These are phyloP conservation scores for Abrus precatorius DNA, from an alignment of 306 rosid genomes.

Conservation along the genomic window DNA sequence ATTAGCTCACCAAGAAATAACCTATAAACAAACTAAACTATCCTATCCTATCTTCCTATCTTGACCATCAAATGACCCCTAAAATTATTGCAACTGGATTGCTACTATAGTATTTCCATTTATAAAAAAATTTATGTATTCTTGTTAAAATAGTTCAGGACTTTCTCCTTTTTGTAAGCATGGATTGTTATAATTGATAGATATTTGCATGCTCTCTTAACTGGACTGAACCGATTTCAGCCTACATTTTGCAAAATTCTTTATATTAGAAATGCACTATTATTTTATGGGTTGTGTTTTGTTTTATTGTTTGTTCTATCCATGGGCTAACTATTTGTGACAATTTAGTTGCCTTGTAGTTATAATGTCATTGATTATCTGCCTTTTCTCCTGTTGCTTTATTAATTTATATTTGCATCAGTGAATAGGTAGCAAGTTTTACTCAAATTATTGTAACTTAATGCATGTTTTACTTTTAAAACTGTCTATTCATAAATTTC, in stretches of 20 bases:
- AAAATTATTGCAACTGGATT: not conserved
- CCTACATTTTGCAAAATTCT: not conserved
- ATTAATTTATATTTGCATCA: slow-evolving; percentile 4
- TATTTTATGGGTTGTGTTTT: not conserved
- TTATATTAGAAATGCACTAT: not conserved
- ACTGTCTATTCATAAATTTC: slow-evolving; percentile 29
- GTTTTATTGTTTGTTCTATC: not conserved
- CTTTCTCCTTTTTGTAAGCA: not conserved
- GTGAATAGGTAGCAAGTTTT: slow-evolving; percentile 15
- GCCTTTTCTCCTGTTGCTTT: not conserved
- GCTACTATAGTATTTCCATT: not conserved
- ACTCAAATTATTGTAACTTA: not conserved
- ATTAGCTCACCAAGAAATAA: too few species aligned
- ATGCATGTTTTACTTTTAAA: slow-evolving; percentile 11
- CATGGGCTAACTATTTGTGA: not conserved
- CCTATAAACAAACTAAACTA: too few species aligned
- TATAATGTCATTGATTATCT: not conserved
- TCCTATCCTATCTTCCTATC: too few species aligned
- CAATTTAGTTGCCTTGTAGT: slow-evolving; percentile 6
- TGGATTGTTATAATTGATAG: slow-evolving; percentile 7
- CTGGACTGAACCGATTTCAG: not conserved
- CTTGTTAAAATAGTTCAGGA: not conserved
- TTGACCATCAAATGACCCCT: too few species aligned
- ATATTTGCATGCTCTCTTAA: not conserved
- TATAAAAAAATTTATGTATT: not conserved